Evolutionary conservation across 805 yeast genomes (phyloP).

Genomic region (Millerozyma miso): DNA sequence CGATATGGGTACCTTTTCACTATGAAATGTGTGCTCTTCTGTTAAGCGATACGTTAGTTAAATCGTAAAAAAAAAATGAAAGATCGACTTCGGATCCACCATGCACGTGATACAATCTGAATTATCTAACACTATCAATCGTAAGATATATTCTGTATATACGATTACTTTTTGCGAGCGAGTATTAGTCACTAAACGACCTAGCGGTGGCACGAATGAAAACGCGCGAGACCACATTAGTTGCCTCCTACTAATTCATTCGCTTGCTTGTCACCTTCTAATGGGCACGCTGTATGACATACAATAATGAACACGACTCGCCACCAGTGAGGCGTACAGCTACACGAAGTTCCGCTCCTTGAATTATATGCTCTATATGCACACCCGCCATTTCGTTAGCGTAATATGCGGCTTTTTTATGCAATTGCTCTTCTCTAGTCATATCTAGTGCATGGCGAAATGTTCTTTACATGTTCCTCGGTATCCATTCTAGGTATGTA

Average conservation of each 20-base stretch:
- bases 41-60: too few relatives aligned
- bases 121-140: too few relatives aligned
- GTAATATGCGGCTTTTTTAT: neutral
- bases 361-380: neutral
- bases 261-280: too few relatives aligned
- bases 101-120: neutral
- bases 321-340: neutral
- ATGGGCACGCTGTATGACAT: too few relatives aligned
- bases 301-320: too few relatives aligned
- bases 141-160: neutral
- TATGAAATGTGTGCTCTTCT: too few relatives aligned
- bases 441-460: neutral
- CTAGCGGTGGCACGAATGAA: too few relatives aligned
- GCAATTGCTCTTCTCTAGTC: neutral
- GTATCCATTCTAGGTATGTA: neutral
- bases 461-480: conserved; percentile 1
- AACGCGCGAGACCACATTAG: too few relatives aligned
- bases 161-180: neutral
- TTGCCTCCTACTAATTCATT: too few relatives aligned
- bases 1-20: too few relatives aligned
- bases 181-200: too few relatives aligned
- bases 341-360: neutral
- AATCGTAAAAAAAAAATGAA: neutral
- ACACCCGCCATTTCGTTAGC: neutral
- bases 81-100: neutral